Base-by-base conservation (phyloP, 768 basidiomycete species). In the Lactarius sp. region DNA sequence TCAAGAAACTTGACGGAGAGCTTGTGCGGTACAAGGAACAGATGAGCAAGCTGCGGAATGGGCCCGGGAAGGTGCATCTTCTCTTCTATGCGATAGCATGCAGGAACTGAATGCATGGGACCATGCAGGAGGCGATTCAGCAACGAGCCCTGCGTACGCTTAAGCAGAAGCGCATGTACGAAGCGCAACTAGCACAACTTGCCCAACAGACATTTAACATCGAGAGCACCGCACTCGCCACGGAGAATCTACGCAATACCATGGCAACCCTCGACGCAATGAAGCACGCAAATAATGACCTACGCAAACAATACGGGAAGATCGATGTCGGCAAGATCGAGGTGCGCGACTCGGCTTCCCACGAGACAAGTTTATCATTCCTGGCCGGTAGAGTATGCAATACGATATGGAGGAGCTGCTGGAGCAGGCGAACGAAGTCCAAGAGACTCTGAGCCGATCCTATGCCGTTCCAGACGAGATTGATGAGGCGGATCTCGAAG, bases 201-300 rank as follows among this genome's bases (percentile, higher is more conserved):
- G 80, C 89, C 34, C 97, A 98, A 73, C 97, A 98, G 74, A 88
- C 92, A 27, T 98, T 93, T 79, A 98, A 99, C 76, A 98, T 98
- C 91, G 95, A 99, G 77, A 94, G 91, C 59, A 90, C 95, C 13
- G 84, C 90, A 14, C 85, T 98, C 70, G 87, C 92, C 9, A 98
- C 96, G n/a, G 97, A 98, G 77, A 98, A 98, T 75, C 75, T 98
- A 70, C 86, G 93, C 67, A 98, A 98, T 73, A 98, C 97, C 70
- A 98, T 99, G 96, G 96, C 93, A 13, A 98, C 97, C 0, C 85
- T 98, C 34, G 93, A 97, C 68, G 97, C 94, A 6, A 98, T 99
- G 94, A 85, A 93, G 73, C 71, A 81, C 18, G 95, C 97, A 18
- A 98, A 98, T 77, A 98, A 95, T 78, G 95, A 98, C 75, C 83